phyloP scores from a whole-genome alignment of 148 eudicot genomes.

The Silene conica region DNA sequence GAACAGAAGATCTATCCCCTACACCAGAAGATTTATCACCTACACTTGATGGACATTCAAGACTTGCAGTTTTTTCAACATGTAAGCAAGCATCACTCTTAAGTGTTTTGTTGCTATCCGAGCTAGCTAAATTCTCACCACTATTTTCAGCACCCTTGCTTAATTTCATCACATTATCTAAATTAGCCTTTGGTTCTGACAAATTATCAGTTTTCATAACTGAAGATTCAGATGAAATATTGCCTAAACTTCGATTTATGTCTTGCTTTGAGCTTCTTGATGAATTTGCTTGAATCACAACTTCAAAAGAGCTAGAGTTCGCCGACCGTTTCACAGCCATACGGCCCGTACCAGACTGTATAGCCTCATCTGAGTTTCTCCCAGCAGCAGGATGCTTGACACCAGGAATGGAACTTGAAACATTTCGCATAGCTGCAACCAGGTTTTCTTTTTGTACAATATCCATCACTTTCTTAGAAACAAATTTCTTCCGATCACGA shows the following conservation, averaged over 20 bases:
- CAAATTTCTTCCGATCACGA: conserved; percentile 46
- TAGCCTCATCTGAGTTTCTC: conserved; percentile 10
- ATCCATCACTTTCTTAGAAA: conserved; percentile 45
- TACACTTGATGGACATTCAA: conserved; percentile 20
- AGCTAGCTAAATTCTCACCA: background rate
- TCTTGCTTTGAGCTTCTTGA: conserved; percentile 24
- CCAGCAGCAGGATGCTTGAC: conserved; percentile 21
- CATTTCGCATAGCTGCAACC: conserved; percentile 37
- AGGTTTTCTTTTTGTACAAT: conserved; percentile 41
- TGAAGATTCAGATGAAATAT: conserved; percentile 11
- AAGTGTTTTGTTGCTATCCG: conserved; percentile 9
- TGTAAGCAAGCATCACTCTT: conserved; percentile 21
- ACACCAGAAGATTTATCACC: conserved; percentile 17
- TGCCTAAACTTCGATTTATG: conserved; percentile 15
- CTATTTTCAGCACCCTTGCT: conserved; percentile 8
- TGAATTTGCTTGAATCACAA: conserved; percentile 16
- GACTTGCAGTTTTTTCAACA: conserved; percentile 10
- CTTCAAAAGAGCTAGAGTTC: conserved; percentile 13
- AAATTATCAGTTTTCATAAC: conserved; percentile 20
- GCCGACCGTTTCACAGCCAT: conserved; percentile 11
- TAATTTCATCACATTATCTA: background rate
- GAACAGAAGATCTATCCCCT: conserved; percentile 16
- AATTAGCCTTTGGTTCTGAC: conserved; percentile 6
- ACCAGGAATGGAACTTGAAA: conserved; percentile 25
- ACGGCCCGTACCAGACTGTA: conserved; percentile 13